Percentiles rank a stretch among this genome's conserved stretches.
These are phyloP conservation scores for Moesziomyces sp. DNA, from an alignment of 1,284 basidiomycete genomes.

Conservation along the genomic window DNA sequence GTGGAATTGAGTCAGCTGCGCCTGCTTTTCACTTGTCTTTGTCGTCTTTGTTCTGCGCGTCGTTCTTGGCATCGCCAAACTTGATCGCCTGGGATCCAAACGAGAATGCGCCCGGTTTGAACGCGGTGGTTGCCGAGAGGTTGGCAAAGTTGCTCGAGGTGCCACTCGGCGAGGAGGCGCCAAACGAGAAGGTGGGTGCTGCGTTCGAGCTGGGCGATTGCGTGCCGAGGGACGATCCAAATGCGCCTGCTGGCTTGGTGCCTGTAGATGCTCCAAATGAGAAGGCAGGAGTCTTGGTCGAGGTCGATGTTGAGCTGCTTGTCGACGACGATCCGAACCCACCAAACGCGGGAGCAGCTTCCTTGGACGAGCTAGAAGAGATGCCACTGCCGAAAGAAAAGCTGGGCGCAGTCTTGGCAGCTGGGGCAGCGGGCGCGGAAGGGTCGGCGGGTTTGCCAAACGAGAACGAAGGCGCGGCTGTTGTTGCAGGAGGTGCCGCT, in stretches of 20 bases:
- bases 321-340: slow-evolving; percentile 17
- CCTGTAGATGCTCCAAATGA: slow-evolving; percentile 15
- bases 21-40: not conserved
- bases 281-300: slow-evolving; percentile 12
- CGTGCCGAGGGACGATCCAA: slow-evolving; percentile 7
- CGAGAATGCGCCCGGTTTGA: slow-evolving; percentile 37
- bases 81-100: slow-evolving; percentile 32
- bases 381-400: slow-evolving; percentile 15
- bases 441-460: slow-evolving; percentile 7
- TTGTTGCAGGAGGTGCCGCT: not conserved
- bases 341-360: slow-evolving; percentile 10
- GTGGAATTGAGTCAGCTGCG: not conserved
- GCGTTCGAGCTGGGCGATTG: not conserved
- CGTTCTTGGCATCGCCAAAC: slow-evolving; percentile 32
- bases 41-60: slow-evolving; percentile 9
- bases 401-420: not conserved
- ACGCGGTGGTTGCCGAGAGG: slow-evolving; percentile 15
- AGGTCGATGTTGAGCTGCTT: slow-evolving; percentile 1
- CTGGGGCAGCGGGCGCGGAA: not conserved
- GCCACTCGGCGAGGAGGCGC: slow-evolving; percentile 1
- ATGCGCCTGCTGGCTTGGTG: slow-evolving; percentile 4
- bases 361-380: slow-evolving; percentile 1
- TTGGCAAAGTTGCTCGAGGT: slow-evolving; percentile 30
- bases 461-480: slow-evolving; percentile 8
- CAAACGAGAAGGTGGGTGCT: slow-evolving; percentile 26